phyloP scores from a whole-genome alignment of 805 yeast genomes.

The Vanderwaltozyma verrucispora region DNA sequence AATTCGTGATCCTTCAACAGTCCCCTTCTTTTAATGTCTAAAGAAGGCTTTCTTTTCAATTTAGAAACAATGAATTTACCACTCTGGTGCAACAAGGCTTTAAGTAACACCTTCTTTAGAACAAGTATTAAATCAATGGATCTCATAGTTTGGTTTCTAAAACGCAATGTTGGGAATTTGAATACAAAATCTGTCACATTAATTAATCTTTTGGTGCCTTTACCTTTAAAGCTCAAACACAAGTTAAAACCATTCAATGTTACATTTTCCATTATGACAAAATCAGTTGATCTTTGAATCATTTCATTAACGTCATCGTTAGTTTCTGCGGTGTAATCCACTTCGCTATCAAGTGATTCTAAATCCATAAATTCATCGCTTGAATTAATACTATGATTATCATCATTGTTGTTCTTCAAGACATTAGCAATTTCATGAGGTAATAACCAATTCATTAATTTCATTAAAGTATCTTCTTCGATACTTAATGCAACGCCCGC shows the following conservation, averaged over 20 bases:
- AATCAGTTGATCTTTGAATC: conserved; percentile 66
- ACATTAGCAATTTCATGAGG: conserved; percentile 33
- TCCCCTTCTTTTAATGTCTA: neutral
- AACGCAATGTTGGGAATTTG: conserved; percentile 49
- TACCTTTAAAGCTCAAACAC: conserved; percentile 67
- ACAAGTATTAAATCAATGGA: conserved; percentile 53
- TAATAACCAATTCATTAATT: conserved; percentile 57
- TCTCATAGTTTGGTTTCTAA: conserved; percentile 61
- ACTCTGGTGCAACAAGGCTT: conserved; percentile 49
- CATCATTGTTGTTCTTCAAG: conserved; percentile 5
- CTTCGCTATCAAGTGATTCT: conserved; percentile 1
- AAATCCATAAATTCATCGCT: neutral
- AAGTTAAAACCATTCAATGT: conserved; percentile 41
- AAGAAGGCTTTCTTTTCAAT: conserved; percentile 28
- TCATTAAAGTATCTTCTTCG: conserved; percentile 60
- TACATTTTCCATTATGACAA: conserved; percentile 55
- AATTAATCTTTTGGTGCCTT: conserved; percentile 54
- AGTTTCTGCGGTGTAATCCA: neutral
- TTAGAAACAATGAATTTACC: conserved; percentile 78
- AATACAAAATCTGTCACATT: conserved; percentile 70
- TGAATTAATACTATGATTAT: neutral
- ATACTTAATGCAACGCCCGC: conserved; percentile 63
- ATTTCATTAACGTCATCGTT: conserved; percentile 43
- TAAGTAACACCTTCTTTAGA: conserved; percentile 53
- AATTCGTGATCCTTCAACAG: too few relatives aligned